Evolutionary conservation across 1,139 yeast genomes (phyloP).

Genomic region (Saccharomyces hybrid): DNA sequence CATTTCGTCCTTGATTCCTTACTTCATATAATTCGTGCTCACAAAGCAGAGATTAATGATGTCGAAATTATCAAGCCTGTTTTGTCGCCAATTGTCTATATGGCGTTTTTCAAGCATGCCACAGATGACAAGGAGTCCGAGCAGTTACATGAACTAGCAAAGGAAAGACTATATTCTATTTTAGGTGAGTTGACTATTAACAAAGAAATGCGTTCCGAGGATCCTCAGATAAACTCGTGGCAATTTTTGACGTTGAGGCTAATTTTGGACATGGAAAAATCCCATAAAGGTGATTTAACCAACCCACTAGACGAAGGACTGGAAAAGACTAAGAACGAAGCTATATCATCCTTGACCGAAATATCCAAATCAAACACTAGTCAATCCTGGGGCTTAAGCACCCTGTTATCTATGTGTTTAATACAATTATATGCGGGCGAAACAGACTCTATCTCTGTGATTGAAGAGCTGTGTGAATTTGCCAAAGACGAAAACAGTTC

Average conservation of each 20-base stretch:
- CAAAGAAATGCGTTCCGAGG: conserved; percentile 25
- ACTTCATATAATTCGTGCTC: conserved; percentile 47
- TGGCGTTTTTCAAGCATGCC: conserved; percentile 45
- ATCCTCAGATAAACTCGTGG: conserved; percentile 42
- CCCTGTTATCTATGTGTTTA: conserved; percentile 68
- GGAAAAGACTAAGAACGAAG: conserved; percentile 40
- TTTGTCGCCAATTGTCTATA: conserved; percentile 44
- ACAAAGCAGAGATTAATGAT: conserved; percentile 29
- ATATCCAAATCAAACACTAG: conserved; percentile 38
- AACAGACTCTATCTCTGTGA: conserved; percentile 65
- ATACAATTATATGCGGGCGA: conserved; percentile 75
- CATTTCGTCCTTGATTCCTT: conserved; percentile 62
- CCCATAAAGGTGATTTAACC: conserved; percentile 29
- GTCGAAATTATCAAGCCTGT: conserved; percentile 40
- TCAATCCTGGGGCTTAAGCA: conserved; percentile 38
- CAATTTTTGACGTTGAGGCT: conserved; percentile 39
- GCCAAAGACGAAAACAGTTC: conserved; percentile 40
- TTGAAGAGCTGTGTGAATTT: conserved; percentile 61
- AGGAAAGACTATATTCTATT: conserved; percentile 58
- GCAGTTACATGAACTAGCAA: conserved; percentile 33
- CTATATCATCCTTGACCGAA: conserved; percentile 42
- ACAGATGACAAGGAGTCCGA: conserved; percentile 9
- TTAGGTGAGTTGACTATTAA: conserved; percentile 46
- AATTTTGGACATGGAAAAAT: conserved; percentile 33
- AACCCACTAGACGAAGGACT: conserved; percentile 51